Evolutionary conservation across 345 rosid species (phyloP), one percentile per base, ranked within the genome.

Genomic region (Ceriops tagal): DNA sequence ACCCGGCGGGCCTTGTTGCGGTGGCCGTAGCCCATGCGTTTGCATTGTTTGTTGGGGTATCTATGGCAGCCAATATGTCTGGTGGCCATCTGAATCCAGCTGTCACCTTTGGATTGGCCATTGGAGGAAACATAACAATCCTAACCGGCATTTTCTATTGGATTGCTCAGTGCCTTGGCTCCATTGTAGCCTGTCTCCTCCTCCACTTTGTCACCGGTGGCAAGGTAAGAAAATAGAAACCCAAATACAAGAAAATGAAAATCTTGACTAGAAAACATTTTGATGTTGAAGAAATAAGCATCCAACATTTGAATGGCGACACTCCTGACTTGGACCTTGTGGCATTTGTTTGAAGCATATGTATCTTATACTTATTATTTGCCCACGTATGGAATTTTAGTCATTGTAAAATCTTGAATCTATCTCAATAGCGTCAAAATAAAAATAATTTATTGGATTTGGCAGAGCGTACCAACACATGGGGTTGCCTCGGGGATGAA

Each of bases 11-110:
- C 27, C 86, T 89, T n/a, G 93, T 93, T 28, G 98, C 96, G 0
- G 72, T 93, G 55, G 97, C 96, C 0, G 84, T 91, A 70, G 93
- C 97, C 34, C 98, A 93, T 59, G 97, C 90, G 0, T 84, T 89
- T 10, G 96, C 93, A 0, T 72, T 91, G 39, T 89, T 93, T 22
- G 98, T 91, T 0, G 97, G 93, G 0, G 93, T 93, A 19, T 61
- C 97, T n/a, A 32, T 91, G 0, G 96, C 92, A 0, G 96, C 93
- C 61, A 91, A 93, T 83, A 91, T 88, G 72, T 93, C 96, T 0
- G 98, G 97, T 13, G 98, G 98, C 20, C 97, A 91, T 65, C 70
- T 91, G 30, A 93, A 93, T 66, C 97, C 97, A 1, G 97, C 97
- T 9, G 96, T 91, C 80, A 93, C 97, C 35, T 81, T 91, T 0